A percentile compares a stretch with the other conserved stretches of the same genome.
These are phyloP conservation scores for Neofusicoccum ribis DNA, from an alignment of 2,329 filamentous ascomycete species.

Conservation along the genomic window DNA sequence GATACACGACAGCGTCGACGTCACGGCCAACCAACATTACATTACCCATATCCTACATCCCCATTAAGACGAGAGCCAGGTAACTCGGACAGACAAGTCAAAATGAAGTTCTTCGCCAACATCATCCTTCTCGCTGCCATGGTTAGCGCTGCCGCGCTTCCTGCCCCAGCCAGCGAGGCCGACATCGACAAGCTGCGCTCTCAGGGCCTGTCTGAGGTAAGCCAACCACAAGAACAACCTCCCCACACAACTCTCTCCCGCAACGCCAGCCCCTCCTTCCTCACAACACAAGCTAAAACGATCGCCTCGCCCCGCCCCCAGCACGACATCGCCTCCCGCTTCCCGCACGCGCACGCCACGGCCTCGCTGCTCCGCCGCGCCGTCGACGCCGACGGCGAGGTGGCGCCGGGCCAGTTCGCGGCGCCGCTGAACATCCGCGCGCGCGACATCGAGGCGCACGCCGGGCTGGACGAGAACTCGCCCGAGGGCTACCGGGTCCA, in stretches of 20 bases:
- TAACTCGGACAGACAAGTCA: background rate
- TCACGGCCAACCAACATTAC: background rate
- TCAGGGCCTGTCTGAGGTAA: constrained; percentile 32
- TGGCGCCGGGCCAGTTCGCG: constrained; percentile 36
- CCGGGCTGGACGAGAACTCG: constrained; percentile 29
- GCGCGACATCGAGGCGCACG: constrained; percentile 3
- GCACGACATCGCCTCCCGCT: constrained; percentile 15
- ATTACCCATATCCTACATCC: background rate
- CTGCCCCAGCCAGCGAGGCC: constrained; percentile 10
- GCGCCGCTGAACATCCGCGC: constrained; percentile 21
- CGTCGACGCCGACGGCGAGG: constrained; percentile 35
- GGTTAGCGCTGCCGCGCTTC: background rate
- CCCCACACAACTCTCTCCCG: background rate
- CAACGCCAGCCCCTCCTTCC: background rate
- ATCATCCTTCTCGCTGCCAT: background rate
- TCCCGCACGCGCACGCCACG: background rate
- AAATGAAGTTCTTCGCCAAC: constrained; percentile 9
- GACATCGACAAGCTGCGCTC: constrained; percentile 13
- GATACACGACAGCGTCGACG: background rate
- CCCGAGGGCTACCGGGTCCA: constrained; percentile 23
- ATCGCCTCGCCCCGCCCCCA: background rate
- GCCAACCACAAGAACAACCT: background rate
- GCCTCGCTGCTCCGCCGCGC: constrained; percentile 25
- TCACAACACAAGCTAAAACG: background rate
- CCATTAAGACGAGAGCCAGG: background rate